Evolutionary conservation across 2,329 filamentous ascomycete species (phyloP), one percentile per base, ranked within the genome.

Genomic region (Ophiosphaerella herpotricha): DNA sequence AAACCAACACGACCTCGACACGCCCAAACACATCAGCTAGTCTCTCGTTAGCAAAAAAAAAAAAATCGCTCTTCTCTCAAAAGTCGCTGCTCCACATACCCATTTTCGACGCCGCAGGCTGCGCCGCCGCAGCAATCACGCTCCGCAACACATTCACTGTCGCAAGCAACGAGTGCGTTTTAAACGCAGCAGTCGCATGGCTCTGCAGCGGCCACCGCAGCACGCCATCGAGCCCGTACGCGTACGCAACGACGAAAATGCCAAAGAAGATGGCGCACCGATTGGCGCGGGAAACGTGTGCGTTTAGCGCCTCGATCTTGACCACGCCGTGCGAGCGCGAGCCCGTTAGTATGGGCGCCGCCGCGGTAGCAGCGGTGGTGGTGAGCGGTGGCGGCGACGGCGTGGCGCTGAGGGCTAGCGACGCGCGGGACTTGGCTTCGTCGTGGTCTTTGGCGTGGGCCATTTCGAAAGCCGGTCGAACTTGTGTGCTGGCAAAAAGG

Each of bases 241-340:
- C 82, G 66, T 86, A 88, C 9, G 84, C 81, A 45, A 87, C 73
- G 29, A 88, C 66, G 65, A 88, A 87, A 55, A 87, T 75, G 21
- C 83, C 77, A 8, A 81, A 61, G 69, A 87, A 87, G 65, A 88
- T 78, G 53, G 78, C 75, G 51, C 82, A 55, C 26, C 82, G 82
- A 64, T 87, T 82, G 12, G 58, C 50, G 4, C 70, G 54, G 14
- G 79, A 83, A 33, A 86, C 77, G 54, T 82, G 77, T 7, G 76
- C 70, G 6, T 79, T 72, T 39, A 87, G 74, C 26, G 80, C 80
- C 67, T 86, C 82, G 54, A 86, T 80, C 9, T 84, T 81, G n/a
- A 67, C 72, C 6, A 87, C 83, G 66, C 85, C 85, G 5, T 82
- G 75, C 13, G 73, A 77, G 52, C 70, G 75, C 33, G 49, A 56